Conservation (phyloP, 2,329 filamentous ascomycete genomes). For the Rhytidhysteron rufulum region DNA sequence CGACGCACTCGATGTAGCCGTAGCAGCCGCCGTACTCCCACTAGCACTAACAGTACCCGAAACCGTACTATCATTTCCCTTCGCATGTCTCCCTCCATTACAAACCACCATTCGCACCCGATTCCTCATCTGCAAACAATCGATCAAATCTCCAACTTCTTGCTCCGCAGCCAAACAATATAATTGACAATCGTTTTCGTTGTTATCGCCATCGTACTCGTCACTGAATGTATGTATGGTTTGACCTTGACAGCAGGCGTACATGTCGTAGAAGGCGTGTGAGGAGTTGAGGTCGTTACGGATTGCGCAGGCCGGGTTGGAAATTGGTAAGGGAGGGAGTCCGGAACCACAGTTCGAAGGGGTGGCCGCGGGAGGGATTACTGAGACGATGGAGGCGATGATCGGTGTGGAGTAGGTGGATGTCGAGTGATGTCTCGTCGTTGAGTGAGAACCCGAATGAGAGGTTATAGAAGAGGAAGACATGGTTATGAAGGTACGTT, state of each 20-base stretch:
- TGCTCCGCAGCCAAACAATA: conserved; percentile 1
- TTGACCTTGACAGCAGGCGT: conserved; percentile 3
- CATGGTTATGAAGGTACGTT: no score
- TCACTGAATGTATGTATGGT: not conserved
- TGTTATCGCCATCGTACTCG: not conserved
- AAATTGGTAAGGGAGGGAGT: not conserved
- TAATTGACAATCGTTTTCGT: not conserved
- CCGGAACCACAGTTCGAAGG: not conserved
- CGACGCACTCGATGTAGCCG: no score
- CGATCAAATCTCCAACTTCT: not conserved
- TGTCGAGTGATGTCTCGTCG: no score
- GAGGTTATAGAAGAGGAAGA: no score
- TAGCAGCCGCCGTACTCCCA: no score
- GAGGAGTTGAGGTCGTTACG: conserved; percentile 1
- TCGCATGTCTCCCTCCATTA: not conserved
- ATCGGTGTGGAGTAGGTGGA: not conserved
- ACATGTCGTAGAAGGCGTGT: conserved; percentile 1
- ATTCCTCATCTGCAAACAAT: not conserved
- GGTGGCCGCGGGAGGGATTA: not conserved
- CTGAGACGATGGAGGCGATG: not conserved
- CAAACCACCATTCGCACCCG: not conserved
- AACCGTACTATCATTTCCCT: not conserved
- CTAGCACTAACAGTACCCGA: no score
- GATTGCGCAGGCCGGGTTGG: conserved; percentile 2
- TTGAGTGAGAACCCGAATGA: no score